phyloP scores from a whole-genome alignment of 805 yeast species.

The Metschnikowia vanudenii region DNA sequence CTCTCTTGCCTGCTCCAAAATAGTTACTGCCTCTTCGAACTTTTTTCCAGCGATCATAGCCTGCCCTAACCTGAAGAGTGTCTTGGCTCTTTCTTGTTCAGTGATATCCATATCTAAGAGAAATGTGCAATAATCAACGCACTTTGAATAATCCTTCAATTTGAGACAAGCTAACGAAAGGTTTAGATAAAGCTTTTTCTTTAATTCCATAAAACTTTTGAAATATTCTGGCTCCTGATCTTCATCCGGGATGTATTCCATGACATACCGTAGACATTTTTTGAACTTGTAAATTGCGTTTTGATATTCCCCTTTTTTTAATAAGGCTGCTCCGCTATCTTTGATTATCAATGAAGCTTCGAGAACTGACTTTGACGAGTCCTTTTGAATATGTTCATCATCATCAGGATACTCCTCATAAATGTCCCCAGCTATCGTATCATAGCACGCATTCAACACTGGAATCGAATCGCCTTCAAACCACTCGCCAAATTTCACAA shows the following conservation, averaged over 20 bases:
- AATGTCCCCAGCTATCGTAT: slow-evolving; percentile 61
- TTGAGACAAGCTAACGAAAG: slow-evolving; percentile 56
- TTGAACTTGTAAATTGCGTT: slow-evolving; percentile 62
- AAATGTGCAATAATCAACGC: slow-evolving; percentile 55
- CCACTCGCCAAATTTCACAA: slow-evolving; percentile 67
- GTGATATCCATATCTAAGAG: slow-evolving; percentile 50
- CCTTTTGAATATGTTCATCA: slow-evolving; percentile 55
- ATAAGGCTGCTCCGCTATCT: slow-evolving; percentile 61
- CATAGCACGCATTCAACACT: slow-evolving; percentile 60
- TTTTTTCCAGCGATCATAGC: slow-evolving; percentile 45
- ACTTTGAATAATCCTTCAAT: slow-evolving; percentile 45
- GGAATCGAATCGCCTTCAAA: slow-evolving; percentile 51
- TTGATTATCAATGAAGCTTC: slow-evolving; percentile 57
- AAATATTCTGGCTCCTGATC: slow-evolving; percentile 58
- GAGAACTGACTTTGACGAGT: slow-evolving; percentile 52
- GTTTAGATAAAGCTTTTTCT: slow-evolving; percentile 56
- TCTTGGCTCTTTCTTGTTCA: slow-evolving; percentile 52
- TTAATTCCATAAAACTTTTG: slow-evolving; percentile 48
- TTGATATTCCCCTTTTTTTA: slow-evolving; percentile 49
- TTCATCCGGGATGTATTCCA: slow-evolving; percentile 69
- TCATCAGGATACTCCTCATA: slow-evolving; percentile 81
- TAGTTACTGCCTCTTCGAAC: slow-evolving; percentile 48
- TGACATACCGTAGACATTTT: slow-evolving; percentile 66
- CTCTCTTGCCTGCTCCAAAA: slow-evolving; percentile 44
- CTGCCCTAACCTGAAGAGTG: slow-evolving; percentile 53